Evolutionary conservation across 768 basidiomycete species (phyloP).

Genomic region (Suillus tomentosus): DNA sequence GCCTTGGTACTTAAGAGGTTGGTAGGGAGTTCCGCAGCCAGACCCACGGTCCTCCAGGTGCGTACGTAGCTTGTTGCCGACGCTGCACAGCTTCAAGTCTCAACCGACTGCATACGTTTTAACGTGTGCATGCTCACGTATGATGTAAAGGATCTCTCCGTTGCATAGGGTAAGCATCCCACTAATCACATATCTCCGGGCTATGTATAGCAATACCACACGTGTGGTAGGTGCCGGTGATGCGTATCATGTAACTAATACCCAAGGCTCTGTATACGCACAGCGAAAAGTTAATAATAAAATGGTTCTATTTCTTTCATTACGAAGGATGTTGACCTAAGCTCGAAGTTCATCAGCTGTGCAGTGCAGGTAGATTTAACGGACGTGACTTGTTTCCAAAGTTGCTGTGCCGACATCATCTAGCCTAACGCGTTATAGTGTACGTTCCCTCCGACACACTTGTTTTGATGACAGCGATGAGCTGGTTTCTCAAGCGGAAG

Average conservation of each 20-base stretch:
- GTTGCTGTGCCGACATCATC: too few species aligned
- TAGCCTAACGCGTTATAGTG: too few species aligned
- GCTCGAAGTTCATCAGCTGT: neutral
- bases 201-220: neutral
- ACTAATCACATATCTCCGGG: neutral
- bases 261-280: too few species aligned
- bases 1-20: neutral
- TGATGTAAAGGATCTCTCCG: neutral
- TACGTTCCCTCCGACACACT: too few species aligned
- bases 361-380: neutral
- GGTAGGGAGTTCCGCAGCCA: neutral
- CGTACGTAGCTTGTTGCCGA: neutral
- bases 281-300: too few species aligned
- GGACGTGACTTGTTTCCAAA: too few species aligned
- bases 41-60: slow-evolving; percentile 1
- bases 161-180: neutral
- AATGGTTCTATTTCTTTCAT: neutral
- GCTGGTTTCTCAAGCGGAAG: neutral
- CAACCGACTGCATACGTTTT: neutral
- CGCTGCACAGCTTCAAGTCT: neutral
- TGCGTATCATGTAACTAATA: neutral
- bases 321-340: neutral
- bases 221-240: neutral
- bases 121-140: neutral
- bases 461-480: neutral